Evolutionary conservation across 305 asterid genomes (phyloP).

Genomic region (Stenogyne calaminthoides): DNA sequence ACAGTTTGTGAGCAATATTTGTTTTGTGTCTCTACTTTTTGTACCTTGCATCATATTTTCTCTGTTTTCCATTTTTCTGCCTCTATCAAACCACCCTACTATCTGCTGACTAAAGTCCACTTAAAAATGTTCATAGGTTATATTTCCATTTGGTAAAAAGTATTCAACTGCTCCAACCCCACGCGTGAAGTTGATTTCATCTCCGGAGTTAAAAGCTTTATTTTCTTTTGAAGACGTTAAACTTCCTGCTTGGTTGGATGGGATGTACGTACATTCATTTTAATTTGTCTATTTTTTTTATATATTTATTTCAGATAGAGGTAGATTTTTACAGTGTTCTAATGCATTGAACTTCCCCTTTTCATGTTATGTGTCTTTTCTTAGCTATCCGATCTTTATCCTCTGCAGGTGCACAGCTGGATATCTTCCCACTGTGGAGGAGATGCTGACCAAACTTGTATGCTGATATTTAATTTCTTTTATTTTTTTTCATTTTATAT

Average conservation of each 20-base stretch:
- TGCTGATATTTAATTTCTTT: constrained; percentile 25
- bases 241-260: constrained; percentile 93
- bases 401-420: constrained; percentile 88
- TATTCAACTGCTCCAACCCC: constrained; percentile 68
- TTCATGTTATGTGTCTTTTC: constrained; percentile 16
- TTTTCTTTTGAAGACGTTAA: constrained; percentile 85
- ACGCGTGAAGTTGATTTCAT: constrained; percentile 74
- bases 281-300: constrained; percentile 29
- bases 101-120: constrained; percentile 13
- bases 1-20: constrained; percentile 8
- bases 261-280: constrained; percentile 67
- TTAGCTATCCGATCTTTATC: constrained; percentile 19
- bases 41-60: background rate
- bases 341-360: constrained; percentile 4
- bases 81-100: constrained; percentile 1
- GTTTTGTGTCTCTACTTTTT: too few species aligned
- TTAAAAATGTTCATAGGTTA: constrained; percentile 52
- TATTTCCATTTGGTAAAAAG: constrained; percentile 80
- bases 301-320: background rate
- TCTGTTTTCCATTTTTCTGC: background rate
- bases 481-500: background rate
- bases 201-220: constrained; percentile 77
- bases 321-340: constrained; percentile 5
- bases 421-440: constrained; percentile 84
- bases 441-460: constrained; percentile 77